These are phyloP conservation scores for Plasmodium yoelii DNA, from an alignment of 169 alveolate genomes.

Conservation along the genomic window DNA sequence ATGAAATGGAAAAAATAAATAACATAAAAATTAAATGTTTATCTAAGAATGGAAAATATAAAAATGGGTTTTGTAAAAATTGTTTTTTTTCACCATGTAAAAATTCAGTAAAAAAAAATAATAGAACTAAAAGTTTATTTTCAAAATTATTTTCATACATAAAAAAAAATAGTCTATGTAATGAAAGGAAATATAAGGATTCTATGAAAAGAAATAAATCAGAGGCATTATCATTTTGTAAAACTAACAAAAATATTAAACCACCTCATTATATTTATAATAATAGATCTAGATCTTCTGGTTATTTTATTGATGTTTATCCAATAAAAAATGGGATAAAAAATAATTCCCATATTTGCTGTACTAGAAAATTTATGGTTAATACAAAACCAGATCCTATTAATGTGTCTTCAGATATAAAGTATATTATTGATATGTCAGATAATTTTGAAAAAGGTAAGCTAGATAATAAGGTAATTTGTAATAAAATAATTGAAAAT, in stretches of 20 bases:
- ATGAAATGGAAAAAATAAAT: constrained; percentile 1
- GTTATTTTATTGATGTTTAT: not conserved
- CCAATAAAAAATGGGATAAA: not conserved
- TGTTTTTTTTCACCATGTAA: constrained; percentile 12
- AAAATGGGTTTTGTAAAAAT: constrained; percentile 17
- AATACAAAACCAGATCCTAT: not conserved
- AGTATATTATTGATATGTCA: not conserved
- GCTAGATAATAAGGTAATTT: not conserved
- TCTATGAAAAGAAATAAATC: constrained; percentile 43
- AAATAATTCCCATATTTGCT: not conserved
- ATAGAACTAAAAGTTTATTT: constrained; percentile 21
- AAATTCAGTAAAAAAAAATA: constrained; percentile 1
- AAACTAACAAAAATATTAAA: not conserved
- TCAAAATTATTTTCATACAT: constrained; percentile 43
- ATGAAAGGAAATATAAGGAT: constrained; percentile 38
- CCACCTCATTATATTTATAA: not conserved
- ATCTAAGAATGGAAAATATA: constrained; percentile 1
- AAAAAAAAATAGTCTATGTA: constrained; percentile 48
- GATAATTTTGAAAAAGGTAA: not conserved
- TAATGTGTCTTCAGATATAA: not conserved
- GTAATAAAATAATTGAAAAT: not conserved
- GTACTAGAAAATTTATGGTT: not conserved
- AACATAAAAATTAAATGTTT: constrained; percentile 11
- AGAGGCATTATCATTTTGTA: not conserved
- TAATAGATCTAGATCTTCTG: constrained; percentile 10